A percentile compares a stretch with the other conserved stretches of the same genome.
Conservation (phyloP, 1,284 basidiomycete species). For the Phylloporus sp. region DNA sequence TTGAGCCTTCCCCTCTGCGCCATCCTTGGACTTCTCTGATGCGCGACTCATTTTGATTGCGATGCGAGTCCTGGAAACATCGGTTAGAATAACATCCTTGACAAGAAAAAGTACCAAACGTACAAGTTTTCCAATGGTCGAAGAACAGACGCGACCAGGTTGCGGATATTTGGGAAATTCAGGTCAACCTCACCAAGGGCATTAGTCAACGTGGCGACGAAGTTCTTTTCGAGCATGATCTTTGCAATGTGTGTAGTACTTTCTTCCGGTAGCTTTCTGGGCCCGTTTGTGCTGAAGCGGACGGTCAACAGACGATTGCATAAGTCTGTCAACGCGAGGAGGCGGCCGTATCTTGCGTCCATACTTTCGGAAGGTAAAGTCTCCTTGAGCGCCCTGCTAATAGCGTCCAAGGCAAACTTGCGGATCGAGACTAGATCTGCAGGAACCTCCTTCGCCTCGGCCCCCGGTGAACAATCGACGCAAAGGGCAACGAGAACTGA, state of each 20-base stretch:
- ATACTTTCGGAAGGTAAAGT: conserved; percentile 65
- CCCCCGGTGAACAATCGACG: conserved; percentile 72
- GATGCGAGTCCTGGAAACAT: conserved; percentile 75
- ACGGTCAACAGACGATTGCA: conserved; percentile 89
- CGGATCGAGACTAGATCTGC: conserved; percentile 84
- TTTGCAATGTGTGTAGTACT: conserved; percentile 92
- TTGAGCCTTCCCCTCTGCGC: conserved; percentile 54
- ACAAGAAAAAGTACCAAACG: conserved; percentile 36
- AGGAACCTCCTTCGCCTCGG: conserved; percentile 78
- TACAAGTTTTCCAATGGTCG: conserved; percentile 90
- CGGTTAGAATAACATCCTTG: conserved; percentile 9
- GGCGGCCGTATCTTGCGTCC: conserved; percentile 85
- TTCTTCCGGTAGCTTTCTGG: conserved; percentile 77
- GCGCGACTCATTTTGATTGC: conserved; percentile 96
- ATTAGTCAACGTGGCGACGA: conserved; percentile 87
- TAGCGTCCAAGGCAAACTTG: conserved; percentile 88
- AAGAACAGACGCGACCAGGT: conserved; percentile 84
- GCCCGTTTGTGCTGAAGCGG: conserved; percentile 59
- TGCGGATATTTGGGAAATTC: conserved; percentile 92
- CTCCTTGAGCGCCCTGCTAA: conserved; percentile 90
- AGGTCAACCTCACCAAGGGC: conserved; percentile 94
- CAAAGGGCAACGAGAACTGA: conserved; percentile 92
- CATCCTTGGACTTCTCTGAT: conserved; percentile 72
- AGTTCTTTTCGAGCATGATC: conserved; percentile 98
- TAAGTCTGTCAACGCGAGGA: conserved; percentile 88